Evolutionary conservation across 257 asterid species (phyloP), one percentile per base, ranked within the genome.

Genomic region (Fraxinus quadrangulata): DNA sequence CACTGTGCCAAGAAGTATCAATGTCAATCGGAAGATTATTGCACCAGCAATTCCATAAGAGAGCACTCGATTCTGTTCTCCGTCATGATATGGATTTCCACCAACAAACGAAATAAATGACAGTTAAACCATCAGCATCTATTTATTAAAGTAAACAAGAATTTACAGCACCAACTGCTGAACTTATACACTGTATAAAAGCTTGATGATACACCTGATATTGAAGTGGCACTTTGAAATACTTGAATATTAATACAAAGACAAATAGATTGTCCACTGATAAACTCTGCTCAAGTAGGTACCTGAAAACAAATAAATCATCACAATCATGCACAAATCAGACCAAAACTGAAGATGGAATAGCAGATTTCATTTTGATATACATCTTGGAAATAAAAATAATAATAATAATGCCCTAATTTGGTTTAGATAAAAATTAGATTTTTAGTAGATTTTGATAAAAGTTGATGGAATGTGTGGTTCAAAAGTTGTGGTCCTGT

Each of bases 31-130:
- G 84, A 96, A 93, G 85, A 96, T 51, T 78, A 96, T 70, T 56
- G 99, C 99, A 76, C 99, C 99, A 71, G 94, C 97, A 85, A 96
- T 96, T 68, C 99, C 99, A 88, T 88, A 96, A 40, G 99, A 88
- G 72, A 96, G 96, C 85, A 96, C 99, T 83, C 95, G 96, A 69
- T 80, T 86, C 98, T 96, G 80, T 69, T 69, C 75, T 81, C 71
- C 75, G 77, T 79, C 69, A 85, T 26, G 56, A 73, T 14, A 42
- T 51, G 67, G 33, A 80, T 82, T 76, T 65, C 72, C 77, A 77
- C 37, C 67, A 82, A 28, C 72, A 70, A 77, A 81, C 47, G 17
- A 23, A 47, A 67, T 78, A 77, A 37, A 82, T 69, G 47, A 19
- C 23, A 73, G 39, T 68, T 83, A 61, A 81, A 47, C 61, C 40